These are phyloP conservation scores for Suhomyces ambrosiae DNA, from an alignment of 1,139 yeast genomes.

Conservation along the genomic window DNA sequence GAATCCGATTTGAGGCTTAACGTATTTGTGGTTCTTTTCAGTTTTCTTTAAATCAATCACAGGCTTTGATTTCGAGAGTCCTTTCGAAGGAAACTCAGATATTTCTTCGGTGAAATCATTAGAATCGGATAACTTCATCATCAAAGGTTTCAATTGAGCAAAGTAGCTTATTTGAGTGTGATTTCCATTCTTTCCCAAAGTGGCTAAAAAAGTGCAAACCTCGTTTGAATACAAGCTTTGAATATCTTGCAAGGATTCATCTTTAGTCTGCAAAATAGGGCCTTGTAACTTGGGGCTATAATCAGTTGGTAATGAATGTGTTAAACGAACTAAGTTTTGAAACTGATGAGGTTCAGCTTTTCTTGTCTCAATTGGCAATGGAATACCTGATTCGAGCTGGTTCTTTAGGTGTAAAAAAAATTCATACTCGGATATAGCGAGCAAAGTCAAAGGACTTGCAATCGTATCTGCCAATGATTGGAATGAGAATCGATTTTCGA, in stretches of 20 bases:
- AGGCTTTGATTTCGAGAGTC: background rate
- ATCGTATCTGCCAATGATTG: conserved; percentile 12
- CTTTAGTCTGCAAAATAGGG: conserved; percentile 20
- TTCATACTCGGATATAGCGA: conserved; percentile 24
- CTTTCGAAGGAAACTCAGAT: too few relatives aligned
- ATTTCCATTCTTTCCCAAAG: conserved; percentile 19
- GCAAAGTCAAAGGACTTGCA: conserved; percentile 20
- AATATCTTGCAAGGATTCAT: conserved; percentile 19
- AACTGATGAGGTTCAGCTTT: conserved; percentile 10
- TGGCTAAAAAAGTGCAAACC: conserved; percentile 23
- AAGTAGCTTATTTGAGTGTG: conserved; percentile 23
- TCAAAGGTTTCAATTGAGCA: conserved; percentile 37
- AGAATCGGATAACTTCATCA: conserved; percentile 24
- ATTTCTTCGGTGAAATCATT: too few relatives aligned
- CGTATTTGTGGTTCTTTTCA: conserved; percentile 21
- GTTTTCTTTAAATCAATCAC: background rate
- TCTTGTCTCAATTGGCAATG: conserved; percentile 18
- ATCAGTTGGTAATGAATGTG: conserved; percentile 16
- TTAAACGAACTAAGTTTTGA: conserved; percentile 20
- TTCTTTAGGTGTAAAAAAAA: conserved; percentile 21
- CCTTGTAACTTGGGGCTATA: conserved; percentile 26
- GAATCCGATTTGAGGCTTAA: conserved; percentile 38
- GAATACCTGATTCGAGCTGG: conserved; percentile 19
- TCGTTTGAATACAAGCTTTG: conserved; percentile 19
- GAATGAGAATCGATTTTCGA: conserved; percentile 22